Percentiles rank a stretch among this genome's conserved stretches.
phyloP scores from a whole-genome alignment of 179 eudicot species.

The Corrigiola litoralis region DNA sequence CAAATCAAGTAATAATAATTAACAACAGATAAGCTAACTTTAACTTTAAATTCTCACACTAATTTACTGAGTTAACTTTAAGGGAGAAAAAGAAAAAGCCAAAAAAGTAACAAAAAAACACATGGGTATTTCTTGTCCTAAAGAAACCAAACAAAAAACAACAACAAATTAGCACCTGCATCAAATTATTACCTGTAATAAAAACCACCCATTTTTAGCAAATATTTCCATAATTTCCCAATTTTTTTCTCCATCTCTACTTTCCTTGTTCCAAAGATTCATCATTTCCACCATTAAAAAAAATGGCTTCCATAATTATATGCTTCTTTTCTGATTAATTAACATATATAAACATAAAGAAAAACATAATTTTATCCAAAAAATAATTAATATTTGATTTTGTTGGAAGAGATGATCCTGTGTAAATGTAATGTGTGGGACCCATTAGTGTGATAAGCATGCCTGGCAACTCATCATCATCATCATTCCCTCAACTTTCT shows the following conservation, averaged over 20 bases:
- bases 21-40: no score
- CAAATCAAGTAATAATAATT: no score
- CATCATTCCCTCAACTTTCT: constrained; percentile 37
- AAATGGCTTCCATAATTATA: not conserved
- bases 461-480: constrained; percentile 58
- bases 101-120: no score
- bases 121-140: no score
- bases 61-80: no score
- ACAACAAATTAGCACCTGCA: constrained; percentile 1
- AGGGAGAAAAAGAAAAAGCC: no score
- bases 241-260: not conserved
- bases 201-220: not conserved
- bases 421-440: constrained; percentile 19
- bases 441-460: constrained; percentile 64
- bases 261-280: no score
- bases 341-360: not conserved
- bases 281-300: not conserved
- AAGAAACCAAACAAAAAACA: no score
- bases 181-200: not conserved
- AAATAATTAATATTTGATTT: not conserved
- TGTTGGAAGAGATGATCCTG: constrained; percentile 18
- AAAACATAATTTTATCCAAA: not conserved
- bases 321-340: constrained; percentile 15
- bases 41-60: no score
- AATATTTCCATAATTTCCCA: not conserved